Base-by-base conservation (phyloP, 805 yeast genomes). In the Lipomyces kockii region DNA sequence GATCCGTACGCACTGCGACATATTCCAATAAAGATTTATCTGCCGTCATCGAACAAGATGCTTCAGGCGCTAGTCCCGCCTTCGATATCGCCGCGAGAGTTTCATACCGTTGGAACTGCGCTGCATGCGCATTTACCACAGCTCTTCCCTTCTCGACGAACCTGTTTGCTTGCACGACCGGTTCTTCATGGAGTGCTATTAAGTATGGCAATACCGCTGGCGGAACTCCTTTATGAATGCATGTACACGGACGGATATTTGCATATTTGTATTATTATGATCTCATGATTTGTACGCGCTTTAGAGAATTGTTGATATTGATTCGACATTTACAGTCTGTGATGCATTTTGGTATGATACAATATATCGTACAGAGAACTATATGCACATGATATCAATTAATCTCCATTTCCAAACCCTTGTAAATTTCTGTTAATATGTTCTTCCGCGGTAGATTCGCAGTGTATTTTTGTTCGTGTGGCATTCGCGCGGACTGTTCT, bases 181-280 rank as follows among this genome's bases (percentile, higher is more conserved):
- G 73, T 86, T 1, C 73, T 83, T 0, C 91, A 88, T 70, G 93
- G 92, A 0, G 80, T 88, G 2, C 74, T 75, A 1, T 68, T 88
- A 0, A 86, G 88, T 0, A 60, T 82, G 63, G 72, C 78, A 0
- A 76, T 82, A 0, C 83, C 86, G 0, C 61, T 89, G 3, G 75
- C 74, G 9, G 86, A 83, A 2, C 68, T 89, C 11, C 86, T 83
- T 72, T 70, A 72, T 20, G 77, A 80, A 43, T 79, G 85, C 61
- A 76, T 81, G 69, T 86, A 84, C 67, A 76, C 86, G 25, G 95
- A 89, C 77, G 90, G 92, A 17, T 89, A 87, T 74, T 74, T 90
- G 59, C 91, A 90, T 74, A 74, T 87, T 7, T 77, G 81, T 35
- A 77, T 85, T 27, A 76, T 78, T n/a, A 78, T 83, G 77, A 76